Conservation (phyloP, 345 rosid species). For the Salix viminalis region DNA sequence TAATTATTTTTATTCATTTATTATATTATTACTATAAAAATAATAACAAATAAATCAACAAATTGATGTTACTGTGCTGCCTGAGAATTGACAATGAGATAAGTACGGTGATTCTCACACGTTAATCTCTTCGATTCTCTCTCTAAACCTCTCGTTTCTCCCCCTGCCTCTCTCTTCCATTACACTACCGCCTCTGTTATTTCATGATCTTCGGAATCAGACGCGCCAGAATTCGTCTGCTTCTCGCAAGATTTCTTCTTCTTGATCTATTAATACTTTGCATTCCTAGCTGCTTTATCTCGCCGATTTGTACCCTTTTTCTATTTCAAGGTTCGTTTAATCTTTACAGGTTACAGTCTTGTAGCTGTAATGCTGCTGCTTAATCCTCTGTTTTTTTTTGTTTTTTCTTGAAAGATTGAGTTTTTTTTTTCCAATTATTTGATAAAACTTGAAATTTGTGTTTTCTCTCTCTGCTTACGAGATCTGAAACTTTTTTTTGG, state of each 20-base stretch:
- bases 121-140: constrained; percentile 7
- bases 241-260: neutral
- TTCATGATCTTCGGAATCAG: neutral
- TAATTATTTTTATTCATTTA: no score
- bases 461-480: neutral
- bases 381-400: neutral
- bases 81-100: neutral
- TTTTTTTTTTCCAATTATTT: neutral
- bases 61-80: neutral
- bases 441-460: neutral
- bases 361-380: neutral
- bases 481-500: neutral
- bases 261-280: neutral
- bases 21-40: neutral
- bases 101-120: constrained; percentile 16
- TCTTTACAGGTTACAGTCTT: neutral
- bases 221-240: neutral
- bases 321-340: neutral
- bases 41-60: neutral
- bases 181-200: neutral
- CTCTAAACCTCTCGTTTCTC: neutral
- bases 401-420: neutral
- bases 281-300: neutral
- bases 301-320: neutral
- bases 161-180: neutral